Evolutionary conservation across 176 grass and related monocot genomes (phyloP), one percentile per base, ranked within the genome.

Genomic region (Carex cristatella): DNA sequence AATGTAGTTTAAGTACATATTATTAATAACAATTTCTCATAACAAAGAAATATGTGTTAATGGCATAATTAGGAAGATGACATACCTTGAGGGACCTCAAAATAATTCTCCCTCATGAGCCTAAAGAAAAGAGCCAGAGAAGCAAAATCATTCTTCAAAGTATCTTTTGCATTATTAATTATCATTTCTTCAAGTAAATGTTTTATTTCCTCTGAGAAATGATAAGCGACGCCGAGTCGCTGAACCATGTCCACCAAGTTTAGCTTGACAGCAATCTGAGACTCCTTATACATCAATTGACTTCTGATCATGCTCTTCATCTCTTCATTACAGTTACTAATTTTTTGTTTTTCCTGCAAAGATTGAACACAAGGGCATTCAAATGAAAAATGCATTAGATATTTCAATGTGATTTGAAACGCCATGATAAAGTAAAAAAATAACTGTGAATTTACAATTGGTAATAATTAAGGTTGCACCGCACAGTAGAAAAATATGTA

Each of bases 181-280:
- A 48, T n/a, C 23, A 81, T 75, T 55, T 84, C 61, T 4, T 15
- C 2, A 56, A 87, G 84, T 5, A 87, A 65, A 2, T 32, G 31
- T 55, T 55, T 87, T 19, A 89, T 91, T 44, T 91, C 92, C 2
- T 83, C 56, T 15, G 86, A 5, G 9, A 94, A 94, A 53, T 89
- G 92, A 67, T 89, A 89, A 0, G 84, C 84, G 5, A 94, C 40
- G 7, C 89, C 89, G 0, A 89, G 85, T 5, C 82, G 83, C 61
- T 94, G 89, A 59, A 91, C 42, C 33, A 62, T 67, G 35, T 86
- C 78, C 2, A 94, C 66, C 10, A 86, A 53, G 23, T 48, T 81
- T n/a, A 84, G 70, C 10, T 75, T 85, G 3, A 10, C 3, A 35
- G 32, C 7, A 18, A 54, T 19, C 23, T 63, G 61, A 1, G 71